Percentiles rank a stretch among this genome's conserved stretches.
phyloP scores from a whole-genome alignment of 2,329 filamentous ascomycete genomes.

The Botrytis galanthina region DNA sequence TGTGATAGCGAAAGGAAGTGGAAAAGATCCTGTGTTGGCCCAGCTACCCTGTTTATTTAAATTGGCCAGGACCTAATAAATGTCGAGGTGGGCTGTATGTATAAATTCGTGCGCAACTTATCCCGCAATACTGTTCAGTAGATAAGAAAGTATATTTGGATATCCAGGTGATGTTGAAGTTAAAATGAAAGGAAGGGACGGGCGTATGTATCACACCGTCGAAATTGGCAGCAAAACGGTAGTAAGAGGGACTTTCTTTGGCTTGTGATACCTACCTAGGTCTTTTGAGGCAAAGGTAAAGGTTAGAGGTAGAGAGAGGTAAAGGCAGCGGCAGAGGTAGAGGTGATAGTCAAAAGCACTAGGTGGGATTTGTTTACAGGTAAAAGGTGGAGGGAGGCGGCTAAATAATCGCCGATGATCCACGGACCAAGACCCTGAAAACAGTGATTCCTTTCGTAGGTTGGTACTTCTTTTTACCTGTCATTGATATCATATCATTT shows the following conservation, averaged over 20 bases:
- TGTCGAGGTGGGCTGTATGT: constrained; percentile 4
- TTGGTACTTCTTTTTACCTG: neutral
- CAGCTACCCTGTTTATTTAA: constrained; percentile 12
- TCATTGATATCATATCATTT: neutral
- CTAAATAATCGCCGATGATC: neutral
- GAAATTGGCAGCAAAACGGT: neutral
- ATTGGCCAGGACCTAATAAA: neutral
- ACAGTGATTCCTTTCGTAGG: neutral
- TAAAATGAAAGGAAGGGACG: neutral
- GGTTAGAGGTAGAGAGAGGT: too few relatives aligned
- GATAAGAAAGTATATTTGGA: neutral
- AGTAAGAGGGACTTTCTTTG: neutral
- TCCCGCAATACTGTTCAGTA: neutral
- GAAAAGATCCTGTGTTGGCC: constrained; percentile 12
- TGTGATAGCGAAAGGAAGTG: constrained; percentile 1
- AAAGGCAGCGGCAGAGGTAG: neutral
- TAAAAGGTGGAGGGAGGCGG: neutral
- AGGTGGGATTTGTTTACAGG: constrained; percentile 2
- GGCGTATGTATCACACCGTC: neutral
- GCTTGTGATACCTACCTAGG: constrained; percentile 7
- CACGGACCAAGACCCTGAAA: neutral
- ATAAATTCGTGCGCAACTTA: neutral
- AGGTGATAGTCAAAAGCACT: neutral
- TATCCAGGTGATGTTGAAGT: neutral
- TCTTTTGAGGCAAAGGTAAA: neutral